These are phyloP conservation scores for Alternaria alternata DNA, from an alignment of 2,329 filamentous ascomycete genomes.

Conservation along the genomic window DNA sequence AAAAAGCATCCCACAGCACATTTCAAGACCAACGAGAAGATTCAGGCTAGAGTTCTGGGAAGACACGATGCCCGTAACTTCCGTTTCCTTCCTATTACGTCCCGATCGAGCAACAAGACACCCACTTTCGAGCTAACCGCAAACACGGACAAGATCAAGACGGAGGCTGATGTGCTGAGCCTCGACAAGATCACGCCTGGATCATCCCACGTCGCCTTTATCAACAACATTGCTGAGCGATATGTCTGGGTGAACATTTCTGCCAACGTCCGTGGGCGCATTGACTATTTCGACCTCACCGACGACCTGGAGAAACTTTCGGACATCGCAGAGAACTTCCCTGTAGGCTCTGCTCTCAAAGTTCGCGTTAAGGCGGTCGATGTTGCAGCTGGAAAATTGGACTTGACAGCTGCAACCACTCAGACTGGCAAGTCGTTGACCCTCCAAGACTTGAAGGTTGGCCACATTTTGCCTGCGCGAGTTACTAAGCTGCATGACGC, in stretches of 20 bases:
- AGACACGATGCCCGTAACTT: slow-evolving; percentile 91
- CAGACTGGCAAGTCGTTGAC: slow-evolving; percentile 65
- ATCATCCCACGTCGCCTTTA: slow-evolving; percentile 78
- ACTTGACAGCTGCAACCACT: slow-evolving; percentile 80
- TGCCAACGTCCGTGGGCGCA: slow-evolving; percentile 83
- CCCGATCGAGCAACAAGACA: slow-evolving; percentile 76
- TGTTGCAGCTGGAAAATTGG: slow-evolving; percentile 74
- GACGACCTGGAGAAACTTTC: slow-evolving; percentile 83
- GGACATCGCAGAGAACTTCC: slow-evolving; percentile 81
- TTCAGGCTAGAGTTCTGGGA: slow-evolving; percentile 81
- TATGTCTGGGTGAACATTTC: slow-evolving; percentile 91
- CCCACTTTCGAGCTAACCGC: slow-evolving; percentile 85
- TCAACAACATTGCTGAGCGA: slow-evolving; percentile 86
- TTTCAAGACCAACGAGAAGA: slow-evolving; percentile 74
- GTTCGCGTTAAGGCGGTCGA: slow-evolving; percentile 82
- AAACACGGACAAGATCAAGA: slow-evolving; percentile 67
- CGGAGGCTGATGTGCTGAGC: slow-evolving; percentile 69
- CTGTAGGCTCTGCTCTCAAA: slow-evolving; percentile 85
- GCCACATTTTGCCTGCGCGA: slow-evolving; percentile 82
- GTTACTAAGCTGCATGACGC: slow-evolving; percentile 87
- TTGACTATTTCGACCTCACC: slow-evolving; percentile 83
- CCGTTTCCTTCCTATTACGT: slow-evolving; percentile 88
- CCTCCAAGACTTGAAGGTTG: slow-evolving; percentile 75
- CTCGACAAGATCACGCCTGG: slow-evolving; percentile 77
- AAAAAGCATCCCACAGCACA: slow-evolving; percentile 79